Base-by-base conservation (phyloP, 768 basidiomycete genomes). In the Lactarius akahatsu region DNA sequence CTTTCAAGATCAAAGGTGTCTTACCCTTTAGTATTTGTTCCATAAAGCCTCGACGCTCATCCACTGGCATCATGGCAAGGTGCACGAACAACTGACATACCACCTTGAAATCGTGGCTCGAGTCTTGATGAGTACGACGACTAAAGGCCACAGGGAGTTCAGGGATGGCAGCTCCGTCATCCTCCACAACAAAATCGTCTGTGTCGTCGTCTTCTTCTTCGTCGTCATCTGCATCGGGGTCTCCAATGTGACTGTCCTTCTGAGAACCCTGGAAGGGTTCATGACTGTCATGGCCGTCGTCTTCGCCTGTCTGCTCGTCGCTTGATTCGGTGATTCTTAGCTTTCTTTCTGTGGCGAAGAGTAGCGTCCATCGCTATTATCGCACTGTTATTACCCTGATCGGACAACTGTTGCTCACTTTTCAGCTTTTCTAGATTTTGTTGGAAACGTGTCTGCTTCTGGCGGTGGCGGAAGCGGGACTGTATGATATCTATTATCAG, bases 11-110 rank as follows among this genome's bases (percentile, higher is more conserved):
- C 1, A 58, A 30, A 20, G 34, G 55, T 23, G 58, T 73, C 76
- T 63, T 64, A 87, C 89, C 80, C 76, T 81, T 79, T 64, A 86
- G 76, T 60, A 79, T 80, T 26, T 78, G 70, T 67, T 83, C 74
- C 83, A 90, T 85, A 71, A 86, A 88, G 7, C 76, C 71, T 57
- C 77, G 78, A 23, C 91, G 80, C 56, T 86, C 79, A 3, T 74
- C 75, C 20, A 79, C 74, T 6, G 84, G 80, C 38, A 79, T 84
- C 36, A 92, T 86, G 43, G 90, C 89, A 50, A 96, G 78, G 70
- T 94, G 87, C 15, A 94, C 90, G 69, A 94, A 91, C 34, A 94
- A 83, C 73, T 96, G 94, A 70, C 92, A 94, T 54, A 94, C 81
- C 45, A 90, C 87, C 77, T 94, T 94, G 83, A 94, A 93, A 68